Evolutionary conservation across 768 basidiomycete genomes (phyloP).

Genomic region (Lactarius psammicola): DNA sequence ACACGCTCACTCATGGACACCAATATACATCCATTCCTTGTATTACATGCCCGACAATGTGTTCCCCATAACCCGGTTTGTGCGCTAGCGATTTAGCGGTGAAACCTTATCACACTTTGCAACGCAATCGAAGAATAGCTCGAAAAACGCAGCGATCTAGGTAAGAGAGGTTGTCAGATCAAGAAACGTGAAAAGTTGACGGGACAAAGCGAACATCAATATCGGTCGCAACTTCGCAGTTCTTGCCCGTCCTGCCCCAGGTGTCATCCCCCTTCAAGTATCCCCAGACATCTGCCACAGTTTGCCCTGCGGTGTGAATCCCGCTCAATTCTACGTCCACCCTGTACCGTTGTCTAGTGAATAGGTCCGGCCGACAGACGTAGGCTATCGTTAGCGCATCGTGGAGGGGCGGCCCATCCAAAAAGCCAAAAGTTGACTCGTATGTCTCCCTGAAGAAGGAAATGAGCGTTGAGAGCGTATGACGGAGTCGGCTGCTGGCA

Average conservation of each 20-base stretch:
- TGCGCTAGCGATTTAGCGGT: conserved; percentile 47
- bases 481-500: conserved; percentile 52
- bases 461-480: conserved; percentile 72
- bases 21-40: conserved; percentile 3
- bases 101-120: conserved; percentile 56
- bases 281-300: conserved; percentile 75
- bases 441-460: conserved; percentile 73
- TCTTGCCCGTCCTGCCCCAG: conserved; percentile 75
- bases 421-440: conserved; percentile 73
- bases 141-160: conserved; percentile 65
- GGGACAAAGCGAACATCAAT: conserved; percentile 54
- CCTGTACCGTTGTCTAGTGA: conserved; percentile 58
- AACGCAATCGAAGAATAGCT: conserved; percentile 60
- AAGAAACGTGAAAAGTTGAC: neutral
- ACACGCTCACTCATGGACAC: neutral
- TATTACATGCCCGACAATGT: conserved; percentile 6
- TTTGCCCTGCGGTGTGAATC: conserved; percentile 67
- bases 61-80: neutral
- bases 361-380: conserved; percentile 65
- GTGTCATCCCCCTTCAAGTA: conserved; percentile 56
- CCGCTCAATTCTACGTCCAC: conserved; percentile 82
- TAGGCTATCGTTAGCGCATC: conserved; percentile 83
- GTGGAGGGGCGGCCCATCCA: conserved; percentile 84
- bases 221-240: conserved; percentile 66
- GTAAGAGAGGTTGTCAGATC: conserved; percentile 11